A percentile compares a stretch with the other conserved stretches of the same genome.
Conservation (phyloP, 1,139 yeast species). For the Debaryomyces coudertii region DNA sequence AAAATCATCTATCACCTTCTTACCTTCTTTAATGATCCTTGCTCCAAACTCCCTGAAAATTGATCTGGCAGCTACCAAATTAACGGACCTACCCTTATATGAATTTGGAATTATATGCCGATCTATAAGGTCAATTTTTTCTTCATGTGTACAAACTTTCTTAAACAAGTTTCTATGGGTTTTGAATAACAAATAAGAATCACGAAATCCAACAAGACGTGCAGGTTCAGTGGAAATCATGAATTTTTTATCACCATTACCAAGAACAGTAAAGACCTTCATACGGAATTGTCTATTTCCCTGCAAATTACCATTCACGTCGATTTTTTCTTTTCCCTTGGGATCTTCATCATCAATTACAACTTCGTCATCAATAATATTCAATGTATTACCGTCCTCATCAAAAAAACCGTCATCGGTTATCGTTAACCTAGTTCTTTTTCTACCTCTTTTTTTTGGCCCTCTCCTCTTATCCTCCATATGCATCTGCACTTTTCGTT, state of each 20-base stretch:
- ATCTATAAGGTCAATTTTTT: conserved; percentile 80
- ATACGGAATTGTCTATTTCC: conserved; percentile 84
- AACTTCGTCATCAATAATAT: conserved; percentile 76
- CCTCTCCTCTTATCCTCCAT: conserved; percentile 18
- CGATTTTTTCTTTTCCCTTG: conserved; percentile 77
- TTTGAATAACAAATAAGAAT: conserved; percentile 87
- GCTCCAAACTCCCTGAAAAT: conserved; percentile 94
- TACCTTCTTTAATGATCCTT: conserved; percentile 76
- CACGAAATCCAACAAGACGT: conserved; percentile 90
- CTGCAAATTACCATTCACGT: conserved; percentile 62
- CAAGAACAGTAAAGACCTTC: conserved; percentile 76
- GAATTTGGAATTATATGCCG: conserved; percentile 86
- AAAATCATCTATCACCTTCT: conserved; percentile 83
- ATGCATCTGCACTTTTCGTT: conserved; percentile 12
- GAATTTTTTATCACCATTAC: conserved; percentile 72
- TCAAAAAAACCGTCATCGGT: conserved; percentile 48
- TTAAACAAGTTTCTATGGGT: conserved; percentile 77
- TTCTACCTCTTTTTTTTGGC: conserved; percentile 51
- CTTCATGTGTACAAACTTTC: conserved; percentile 72
- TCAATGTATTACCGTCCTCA: conserved; percentile 55
- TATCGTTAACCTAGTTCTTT: conserved; percentile 40
- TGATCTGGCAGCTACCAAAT: conserved; percentile 88
- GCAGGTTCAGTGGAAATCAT: conserved; percentile 98
- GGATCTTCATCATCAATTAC: conserved; percentile 74
- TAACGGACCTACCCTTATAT: conserved; percentile 87